phyloP scores from a whole-genome alignment of 2,329 filamentous ascomycete genomes.

The Decorospora gaudefroyi region DNA sequence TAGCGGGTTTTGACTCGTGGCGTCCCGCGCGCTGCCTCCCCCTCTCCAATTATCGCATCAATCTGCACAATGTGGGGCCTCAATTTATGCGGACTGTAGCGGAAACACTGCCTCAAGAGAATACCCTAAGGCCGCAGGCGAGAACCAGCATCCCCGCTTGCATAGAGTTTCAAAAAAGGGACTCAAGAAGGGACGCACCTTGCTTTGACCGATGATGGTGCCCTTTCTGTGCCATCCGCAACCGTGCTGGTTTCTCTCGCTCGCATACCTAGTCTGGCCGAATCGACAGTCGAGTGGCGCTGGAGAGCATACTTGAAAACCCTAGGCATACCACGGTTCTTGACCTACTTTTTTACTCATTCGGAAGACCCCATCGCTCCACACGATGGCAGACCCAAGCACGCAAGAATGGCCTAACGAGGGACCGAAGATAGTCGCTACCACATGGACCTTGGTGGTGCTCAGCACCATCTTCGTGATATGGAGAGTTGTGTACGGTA shows the following conservation, averaged over 20 bases:
- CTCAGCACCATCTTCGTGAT: slow-evolving; percentile 30
- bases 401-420: slow-evolving; percentile 33
- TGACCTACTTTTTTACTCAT: slow-evolving; percentile 4
- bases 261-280: slow-evolving; percentile 6
- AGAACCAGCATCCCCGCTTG: no score
- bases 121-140: neutral
- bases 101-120: no score
- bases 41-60: slow-evolving; percentile 9
- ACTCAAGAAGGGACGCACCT: slow-evolving; percentile 7
- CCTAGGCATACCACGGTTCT: slow-evolving; percentile 3
- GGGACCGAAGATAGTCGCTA: slow-evolving; percentile 27
- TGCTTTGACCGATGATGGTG: slow-evolving; percentile 12
- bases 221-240: neutral
- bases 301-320: slow-evolving; percentile 5
- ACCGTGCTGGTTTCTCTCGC: slow-evolving; percentile 6
- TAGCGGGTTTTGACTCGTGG: slow-evolving; percentile 5
- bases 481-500: slow-evolving; percentile 32
- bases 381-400: slow-evolving; percentile 16
- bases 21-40: neutral
- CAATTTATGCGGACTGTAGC: slow-evolving; percentile 21
- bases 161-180: slow-evolving; percentile 10
- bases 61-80: slow-evolving; percentile 14
- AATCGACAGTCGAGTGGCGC: slow-evolving; percentile 5
- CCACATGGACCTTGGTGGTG: slow-evolving; percentile 24
- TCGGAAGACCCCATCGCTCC: neutral